Conservation (phyloP, 2,329 filamentous ascomycete species). For the Berkeleyomyces rouxiae region DNA sequence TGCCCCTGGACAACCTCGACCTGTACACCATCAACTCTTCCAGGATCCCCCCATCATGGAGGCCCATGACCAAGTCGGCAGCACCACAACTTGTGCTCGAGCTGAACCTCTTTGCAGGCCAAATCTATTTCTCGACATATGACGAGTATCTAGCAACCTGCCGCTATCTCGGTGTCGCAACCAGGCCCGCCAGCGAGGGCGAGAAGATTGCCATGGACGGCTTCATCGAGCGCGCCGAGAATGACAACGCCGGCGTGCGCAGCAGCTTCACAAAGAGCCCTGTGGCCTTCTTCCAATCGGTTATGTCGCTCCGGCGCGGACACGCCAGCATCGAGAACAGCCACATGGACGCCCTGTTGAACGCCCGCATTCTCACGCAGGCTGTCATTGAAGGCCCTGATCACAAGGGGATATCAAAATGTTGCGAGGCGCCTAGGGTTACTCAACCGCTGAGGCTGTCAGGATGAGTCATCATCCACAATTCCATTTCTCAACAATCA, state of each 20-base stretch:
- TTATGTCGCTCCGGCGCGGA: slow-evolving; percentile 24
- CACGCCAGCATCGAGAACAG: slow-evolving; percentile 25
- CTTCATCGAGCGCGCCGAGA: slow-evolving; percentile 19
- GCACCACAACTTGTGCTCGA: slow-evolving; percentile 23
- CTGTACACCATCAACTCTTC: slow-evolving; percentile 25
- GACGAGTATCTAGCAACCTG: slow-evolving; percentile 38
- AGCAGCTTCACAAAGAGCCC: slow-evolving; percentile 20
- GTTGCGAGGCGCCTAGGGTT: no score
- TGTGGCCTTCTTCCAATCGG: slow-evolving; percentile 22
- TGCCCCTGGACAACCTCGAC: slow-evolving; percentile 28
- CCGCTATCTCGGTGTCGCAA: slow-evolving; percentile 33
- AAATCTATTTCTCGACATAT: slow-evolving; percentile 42
- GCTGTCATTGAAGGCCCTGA: slow-evolving; percentile 14
- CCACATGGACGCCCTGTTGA: slow-evolving; percentile 25
- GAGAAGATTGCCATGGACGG: slow-evolving; percentile 19
- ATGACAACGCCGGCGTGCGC: slow-evolving; percentile 12
- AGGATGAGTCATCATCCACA: no score
- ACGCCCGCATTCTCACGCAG: slow-evolving; percentile 18
- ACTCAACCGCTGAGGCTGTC: no score
- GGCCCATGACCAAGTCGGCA: slow-evolving; percentile 12
- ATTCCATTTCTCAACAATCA: no score
- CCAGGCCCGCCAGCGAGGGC: slow-evolving; percentile 14
- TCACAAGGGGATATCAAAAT: no score
- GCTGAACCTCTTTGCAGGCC: slow-evolving; percentile 51
- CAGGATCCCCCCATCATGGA: slow-evolving; percentile 1